These are phyloP conservation scores for Berkeleyomyces basicola DNA, from an alignment of 2,329 filamentous ascomycete genomes.

Conservation along the genomic window DNA sequence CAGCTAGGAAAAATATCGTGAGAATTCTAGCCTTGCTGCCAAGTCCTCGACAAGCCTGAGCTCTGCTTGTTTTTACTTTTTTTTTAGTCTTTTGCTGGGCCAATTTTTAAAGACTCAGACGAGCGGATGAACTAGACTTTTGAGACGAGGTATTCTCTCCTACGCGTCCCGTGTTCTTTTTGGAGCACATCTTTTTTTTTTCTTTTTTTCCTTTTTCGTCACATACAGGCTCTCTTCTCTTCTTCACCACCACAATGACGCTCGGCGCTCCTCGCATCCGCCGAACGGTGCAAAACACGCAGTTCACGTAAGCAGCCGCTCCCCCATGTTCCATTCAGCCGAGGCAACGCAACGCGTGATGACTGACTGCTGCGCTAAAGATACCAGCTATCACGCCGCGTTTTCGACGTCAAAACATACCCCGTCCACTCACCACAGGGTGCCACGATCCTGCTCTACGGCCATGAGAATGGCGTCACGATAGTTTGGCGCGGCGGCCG, in stretches of 20 bases:
- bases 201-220: neutral
- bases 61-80: too few relatives aligned
- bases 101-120: too few relatives aligned
- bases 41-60: too few relatives aligned
- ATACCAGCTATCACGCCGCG: constrained; percentile 40
- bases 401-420: constrained; percentile 44
- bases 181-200: neutral
- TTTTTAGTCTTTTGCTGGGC: too few relatives aligned
- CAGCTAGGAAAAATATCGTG: too few relatives aligned
- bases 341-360: neutral
- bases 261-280: constrained; percentile 25
- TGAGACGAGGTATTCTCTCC: too few relatives aligned
- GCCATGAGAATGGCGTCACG: constrained; percentile 45
- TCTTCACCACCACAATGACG: constrained; percentile 19
- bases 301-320: constrained; percentile 27
- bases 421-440: constrained; percentile 46
- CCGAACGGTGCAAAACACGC: constrained; percentile 32
- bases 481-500: constrained; percentile 46
- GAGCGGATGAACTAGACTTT: too few relatives aligned
- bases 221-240: neutral
- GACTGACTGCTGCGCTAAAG: constrained; percentile 23
- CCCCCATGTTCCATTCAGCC: neutral
- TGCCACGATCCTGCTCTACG: constrained; percentile 45
- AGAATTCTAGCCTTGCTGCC: too few relatives aligned
- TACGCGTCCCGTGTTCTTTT: too few relatives aligned